Evolutionary conservation across 306 rosid species (phyloP).

Genomic region (Medicago arabica): DNA sequence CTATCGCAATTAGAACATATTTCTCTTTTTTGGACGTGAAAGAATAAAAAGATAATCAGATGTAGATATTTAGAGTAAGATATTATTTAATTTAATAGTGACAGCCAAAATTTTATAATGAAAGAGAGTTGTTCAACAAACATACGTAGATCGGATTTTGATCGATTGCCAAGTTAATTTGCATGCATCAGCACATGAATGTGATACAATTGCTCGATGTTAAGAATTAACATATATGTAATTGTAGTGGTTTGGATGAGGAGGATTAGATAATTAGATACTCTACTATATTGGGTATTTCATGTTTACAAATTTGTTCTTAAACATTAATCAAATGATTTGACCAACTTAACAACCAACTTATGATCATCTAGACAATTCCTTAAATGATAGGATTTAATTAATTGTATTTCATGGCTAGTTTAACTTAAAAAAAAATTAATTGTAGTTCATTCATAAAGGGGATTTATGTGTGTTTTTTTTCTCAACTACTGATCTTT

Average conservation of each 20-base stretch:
- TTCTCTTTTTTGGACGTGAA: background rate
- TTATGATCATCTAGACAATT: background rate
- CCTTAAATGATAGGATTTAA: too few relatives aligned
- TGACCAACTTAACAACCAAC: background rate
- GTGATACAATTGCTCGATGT: background rate
- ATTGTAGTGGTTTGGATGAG: conserved; percentile 5
- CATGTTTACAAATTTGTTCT: background rate
- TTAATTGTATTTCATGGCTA: too few relatives aligned
- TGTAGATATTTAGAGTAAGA: background rate
- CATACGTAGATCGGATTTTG: conserved; percentile 1
- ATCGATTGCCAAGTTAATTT: background rate
- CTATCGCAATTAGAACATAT: background rate
- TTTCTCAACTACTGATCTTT: too few relatives aligned
- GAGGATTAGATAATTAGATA: background rate
- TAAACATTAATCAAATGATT: too few relatives aligned
- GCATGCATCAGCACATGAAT: conserved; percentile 1
- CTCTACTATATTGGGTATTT: background rate
- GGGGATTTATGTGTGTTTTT: too few relatives aligned
- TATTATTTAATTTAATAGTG: conserved; percentile 1
- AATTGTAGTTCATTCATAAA: too few relatives aligned
- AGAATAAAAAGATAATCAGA: background rate
- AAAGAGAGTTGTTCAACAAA: conserved; percentile 10
- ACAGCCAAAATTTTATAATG: background rate
- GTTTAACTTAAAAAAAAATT: too few relatives aligned
- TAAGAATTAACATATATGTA: background rate